Base-by-base conservation (phyloP, 495 filamentous ascomycete species). In the Lophium mytilinum region DNA sequence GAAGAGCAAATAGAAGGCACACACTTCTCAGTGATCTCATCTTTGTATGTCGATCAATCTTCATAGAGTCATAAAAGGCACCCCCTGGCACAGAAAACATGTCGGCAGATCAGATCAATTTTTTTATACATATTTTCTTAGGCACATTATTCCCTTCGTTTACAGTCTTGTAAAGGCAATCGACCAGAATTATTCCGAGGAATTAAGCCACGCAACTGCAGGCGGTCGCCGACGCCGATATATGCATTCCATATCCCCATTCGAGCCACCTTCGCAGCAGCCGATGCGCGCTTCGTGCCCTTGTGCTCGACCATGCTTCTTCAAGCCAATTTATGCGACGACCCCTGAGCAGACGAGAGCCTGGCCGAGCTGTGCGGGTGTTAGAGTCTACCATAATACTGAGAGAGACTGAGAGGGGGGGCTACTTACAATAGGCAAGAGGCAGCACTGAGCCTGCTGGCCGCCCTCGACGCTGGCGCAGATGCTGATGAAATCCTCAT, bases 381-480 rank as follows among this genome's bases (percentile, higher is more conserved):
- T 15, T n/a, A 36, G 24, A 17, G 17, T 18, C 21, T n/a, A n/a
- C n/a, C n/a, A n/a, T n/a, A n/a, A n/a, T n/a, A n/a, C n/a, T 6
- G 33, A 17, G 9, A 37, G 8, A 2, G 37, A 8, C 14, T 37
- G 21, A 15, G 24, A 9, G 33, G 1, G 5, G 17, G 33, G 34
- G 24, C 34, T 9, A 37, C 50, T 37, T 52, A 52, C 50, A 42
- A 67, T 52, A 39, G 68, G 68, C 18, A 73, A 50, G 14, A 63
- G 14, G 55, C 71, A 73, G 67, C 71, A 73, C 66, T 69, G 67
- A 47, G 68, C 66, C 55, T 72, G 69, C 62, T 73, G 70, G 40
- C 71, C 71, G 21, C 60, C 56, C 37, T 43, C 59, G 6, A 30
- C 24, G 3, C 6, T 18, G 36, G 69, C 52, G 57, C 71, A 73